Base-by-base conservation (phyloP, 2,329 filamentous ascomycete genomes). In the Sarocladium oryzae region DNA sequence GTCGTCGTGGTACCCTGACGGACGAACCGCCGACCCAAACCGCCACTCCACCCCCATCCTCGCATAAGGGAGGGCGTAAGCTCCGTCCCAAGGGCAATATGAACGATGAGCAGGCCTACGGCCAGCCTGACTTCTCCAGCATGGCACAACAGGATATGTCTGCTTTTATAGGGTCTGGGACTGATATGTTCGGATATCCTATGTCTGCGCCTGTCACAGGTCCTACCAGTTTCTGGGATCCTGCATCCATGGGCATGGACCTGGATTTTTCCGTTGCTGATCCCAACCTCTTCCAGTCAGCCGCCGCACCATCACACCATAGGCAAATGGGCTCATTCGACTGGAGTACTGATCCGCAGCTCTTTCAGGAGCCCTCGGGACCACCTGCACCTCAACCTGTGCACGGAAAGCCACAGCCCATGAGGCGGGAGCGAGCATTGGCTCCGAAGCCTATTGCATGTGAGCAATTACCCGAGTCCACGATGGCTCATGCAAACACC, bases 121-220 rank as follows among this genome's bases (percentile, higher is more conserved):
- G 70, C 59, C 74, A 76, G 58, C 66, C 70, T 53, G 77, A 79
- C 59, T 77, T 79, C 54, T 64, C 72, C 60, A 69, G 68, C 23
- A 67, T 69, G 51, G 69, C 72, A n/a, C 68, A 76, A 36, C 74
- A 77, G 57, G 73, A 75, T 38, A 69, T 81, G 65, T 62, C 70
- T 24, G 63, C 63, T 10, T 74, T 76, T 56, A 70, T 76, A 57
- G 68, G 69, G 16, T 67, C 69, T 20, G 68, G 75, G 11, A 70
- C 70, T 51, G 80, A 84, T 57, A 70, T 84, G 64, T 84, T 83
- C 60, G 71, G 70, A 23, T 82, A 81, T 59, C 77, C 81, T 24
- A 70, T 84, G 64, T 79, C 81, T n/a, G 78, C 77, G 2, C 75
- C 79, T 18, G 72, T 73, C 28, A 71, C 72, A 2, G 71, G 71